These are phyloP conservation scores for Cercospora sesami DNA, from an alignment of 2,329 filamentous ascomycete species.

Conservation along the genomic window DNA sequence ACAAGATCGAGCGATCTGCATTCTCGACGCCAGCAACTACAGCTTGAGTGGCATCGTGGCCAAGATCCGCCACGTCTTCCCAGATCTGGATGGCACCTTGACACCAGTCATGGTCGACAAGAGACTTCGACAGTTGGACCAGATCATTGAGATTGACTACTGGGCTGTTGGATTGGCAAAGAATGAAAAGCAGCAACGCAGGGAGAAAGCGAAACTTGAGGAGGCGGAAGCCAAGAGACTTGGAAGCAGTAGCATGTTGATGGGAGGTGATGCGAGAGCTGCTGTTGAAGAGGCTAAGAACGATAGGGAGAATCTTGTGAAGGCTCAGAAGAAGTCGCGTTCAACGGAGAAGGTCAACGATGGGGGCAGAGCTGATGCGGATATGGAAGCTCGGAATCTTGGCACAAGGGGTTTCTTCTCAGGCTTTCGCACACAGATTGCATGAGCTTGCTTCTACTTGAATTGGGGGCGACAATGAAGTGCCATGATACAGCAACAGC, in stretches of 20 bases:
- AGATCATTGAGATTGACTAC: conserved; percentile 38
- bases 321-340: not conserved
- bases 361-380: not conserved
- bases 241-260: conserved; percentile 5
- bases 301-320: not conserved
- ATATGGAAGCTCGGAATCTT: not conserved
- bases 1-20: conserved; percentile 41
- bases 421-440: conserved; percentile 15
- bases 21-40: conserved; percentile 38
- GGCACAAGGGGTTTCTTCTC: conserved; percentile 18
- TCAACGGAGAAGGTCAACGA: not conserved
- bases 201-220: conserved; percentile 8
- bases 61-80: conserved; percentile 36
- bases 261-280: not conserved
- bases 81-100: conserved; percentile 33
- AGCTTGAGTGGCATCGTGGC: conserved; percentile 33
- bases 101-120: conserved; percentile 40
- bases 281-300: not conserved
- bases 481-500: not conserved
- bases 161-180: conserved; percentile 25
- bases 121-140: conserved; percentile 39
- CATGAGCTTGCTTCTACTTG: conserved; percentile 9
- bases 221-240: not conserved
- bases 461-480: not conserved
- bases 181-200: conserved; percentile 15